These are phyloP conservation scores for Epithemia pelagica DNA, from an alignment of 108 stramenopile species.

Conservation along the genomic window DNA sequence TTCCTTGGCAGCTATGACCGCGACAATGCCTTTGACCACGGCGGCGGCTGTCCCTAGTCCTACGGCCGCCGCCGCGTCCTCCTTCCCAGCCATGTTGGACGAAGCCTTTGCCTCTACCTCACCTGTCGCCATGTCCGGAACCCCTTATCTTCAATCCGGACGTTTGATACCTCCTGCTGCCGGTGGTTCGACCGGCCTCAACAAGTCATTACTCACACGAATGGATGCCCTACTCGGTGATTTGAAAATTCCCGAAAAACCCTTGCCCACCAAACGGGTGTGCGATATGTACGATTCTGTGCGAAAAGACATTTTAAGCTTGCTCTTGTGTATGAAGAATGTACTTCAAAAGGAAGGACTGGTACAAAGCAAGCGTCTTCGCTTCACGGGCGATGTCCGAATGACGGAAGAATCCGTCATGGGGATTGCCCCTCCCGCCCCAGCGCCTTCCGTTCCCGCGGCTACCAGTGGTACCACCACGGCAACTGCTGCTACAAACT, in stretches of 20 bases:
- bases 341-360: constrained; percentile 68
- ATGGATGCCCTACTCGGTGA: constrained; percentile 71
- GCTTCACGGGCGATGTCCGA: constrained; percentile 25
- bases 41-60: no score
- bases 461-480: background rate
- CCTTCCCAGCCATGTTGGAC: constrained; percentile 29
- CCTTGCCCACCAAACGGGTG: constrained; percentile 74
- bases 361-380: constrained; percentile 42
- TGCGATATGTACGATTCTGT: constrained; percentile 84
- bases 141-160: constrained; percentile 85
- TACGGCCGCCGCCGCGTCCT: constrained; percentile 7
- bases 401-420: constrained; percentile 39
- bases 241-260: constrained; percentile 51
- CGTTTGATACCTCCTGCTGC: constrained; percentile 63
- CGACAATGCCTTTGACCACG: constrained; percentile 9
- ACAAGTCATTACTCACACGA: constrained; percentile 63
- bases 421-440: constrained; percentile 32
- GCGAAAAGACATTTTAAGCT: constrained; percentile 67
- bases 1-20: background rate
- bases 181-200: constrained; percentile 58
- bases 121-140: constrained; percentile 65
- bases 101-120: constrained; percentile 53
- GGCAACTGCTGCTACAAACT: no score
- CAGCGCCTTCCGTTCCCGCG: constrained; percentile 16
- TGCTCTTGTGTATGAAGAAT: constrained; percentile 73